Evolutionary conservation across 2,329 filamentous ascomycete species (phyloP).

Genomic region (Aspergillus clavatus): DNA sequence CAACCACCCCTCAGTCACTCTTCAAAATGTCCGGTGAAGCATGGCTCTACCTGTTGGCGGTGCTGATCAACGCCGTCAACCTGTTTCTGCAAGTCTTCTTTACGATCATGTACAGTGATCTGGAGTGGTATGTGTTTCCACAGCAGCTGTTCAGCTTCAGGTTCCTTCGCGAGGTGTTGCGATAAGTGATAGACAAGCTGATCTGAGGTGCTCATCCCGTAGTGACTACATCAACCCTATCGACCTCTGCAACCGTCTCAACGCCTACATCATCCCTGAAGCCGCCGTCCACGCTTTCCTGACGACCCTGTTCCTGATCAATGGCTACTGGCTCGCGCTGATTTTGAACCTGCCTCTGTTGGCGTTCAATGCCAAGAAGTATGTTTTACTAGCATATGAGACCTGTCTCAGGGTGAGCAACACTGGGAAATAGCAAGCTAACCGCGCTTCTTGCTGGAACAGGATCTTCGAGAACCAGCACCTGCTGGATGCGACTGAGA

Average conservation of each 20-base stretch:
- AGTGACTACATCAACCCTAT: constrained; percentile 99
- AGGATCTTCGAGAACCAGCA: constrained; percentile 98
- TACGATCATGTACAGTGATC: constrained; percentile 99
- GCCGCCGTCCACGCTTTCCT: constrained; percentile 95
- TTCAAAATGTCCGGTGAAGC: constrained; percentile 89
- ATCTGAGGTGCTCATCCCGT: constrained; percentile 21
- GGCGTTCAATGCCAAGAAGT: constrained; percentile 98
- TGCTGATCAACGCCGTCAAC: constrained; percentile 99
- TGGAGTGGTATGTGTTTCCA: constrained; percentile 76
- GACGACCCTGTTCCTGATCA: constrained; percentile 93
- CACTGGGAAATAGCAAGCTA: constrained; percentile 14
- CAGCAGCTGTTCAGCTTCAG: neutral
- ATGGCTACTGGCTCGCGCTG: constrained; percentile 95
- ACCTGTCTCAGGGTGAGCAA: neutral
- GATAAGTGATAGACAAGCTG: constrained; percentile 22
- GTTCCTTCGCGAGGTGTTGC: constrained; percentile 1
- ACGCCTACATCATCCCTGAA: constrained; percentile 99
- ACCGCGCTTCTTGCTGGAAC: constrained; percentile 15
- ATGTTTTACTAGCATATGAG: constrained; percentile 39
- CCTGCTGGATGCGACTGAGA: constrained; percentile 94
- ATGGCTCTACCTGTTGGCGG: constrained; percentile 95
- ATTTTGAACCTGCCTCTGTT: constrained; percentile 88
- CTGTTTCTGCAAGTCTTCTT: constrained; percentile 99
- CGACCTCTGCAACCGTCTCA: constrained; percentile 99
- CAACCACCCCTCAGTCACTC: constrained; percentile 4